phyloP scores from a whole-genome alignment of 2,329 filamentous ascomycete species.

The Elsinoe arachidis region DNA sequence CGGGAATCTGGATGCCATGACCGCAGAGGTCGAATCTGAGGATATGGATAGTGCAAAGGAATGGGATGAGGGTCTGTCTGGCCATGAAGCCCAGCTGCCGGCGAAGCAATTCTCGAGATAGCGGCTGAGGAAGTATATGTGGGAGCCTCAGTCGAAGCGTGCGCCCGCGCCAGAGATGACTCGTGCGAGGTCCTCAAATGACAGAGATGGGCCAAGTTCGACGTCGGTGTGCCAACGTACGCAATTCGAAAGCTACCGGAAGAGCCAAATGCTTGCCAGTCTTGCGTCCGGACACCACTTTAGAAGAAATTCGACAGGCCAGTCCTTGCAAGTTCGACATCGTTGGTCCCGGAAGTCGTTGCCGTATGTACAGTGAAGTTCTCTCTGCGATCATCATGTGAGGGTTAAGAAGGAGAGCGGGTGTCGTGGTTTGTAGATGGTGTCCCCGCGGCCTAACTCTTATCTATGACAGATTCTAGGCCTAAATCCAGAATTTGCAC shows the following conservation, averaged over 20 bases:
- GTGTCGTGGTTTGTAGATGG: too few relatives aligned
- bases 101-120: neutral
- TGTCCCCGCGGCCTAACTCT: too few relatives aligned
- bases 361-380: too few relatives aligned
- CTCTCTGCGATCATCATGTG: too few relatives aligned
- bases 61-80: neutral
- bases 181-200: neutral
- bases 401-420: too few relatives aligned
- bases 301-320: conserved; percentile 5
- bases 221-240: neutral
- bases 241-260: neutral
- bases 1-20: neutral
- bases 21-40: neutral
- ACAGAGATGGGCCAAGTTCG: conserved; percentile 2
- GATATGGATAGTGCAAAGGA: conserved; percentile 5
- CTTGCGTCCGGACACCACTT: neutral
- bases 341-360: neutral
- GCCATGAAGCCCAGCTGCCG: too few relatives aligned
- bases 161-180: neutral
- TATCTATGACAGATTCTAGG: too few relatives aligned
- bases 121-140: neutral
- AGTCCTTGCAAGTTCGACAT: conserved; percentile 2
- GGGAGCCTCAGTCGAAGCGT: too few relatives aligned
- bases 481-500: too few relatives aligned
- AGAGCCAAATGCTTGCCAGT: neutral